phyloP scores from a whole-genome alignment of 2,329 filamentous ascomycete species.

The Colletotrichum musicola region DNA sequence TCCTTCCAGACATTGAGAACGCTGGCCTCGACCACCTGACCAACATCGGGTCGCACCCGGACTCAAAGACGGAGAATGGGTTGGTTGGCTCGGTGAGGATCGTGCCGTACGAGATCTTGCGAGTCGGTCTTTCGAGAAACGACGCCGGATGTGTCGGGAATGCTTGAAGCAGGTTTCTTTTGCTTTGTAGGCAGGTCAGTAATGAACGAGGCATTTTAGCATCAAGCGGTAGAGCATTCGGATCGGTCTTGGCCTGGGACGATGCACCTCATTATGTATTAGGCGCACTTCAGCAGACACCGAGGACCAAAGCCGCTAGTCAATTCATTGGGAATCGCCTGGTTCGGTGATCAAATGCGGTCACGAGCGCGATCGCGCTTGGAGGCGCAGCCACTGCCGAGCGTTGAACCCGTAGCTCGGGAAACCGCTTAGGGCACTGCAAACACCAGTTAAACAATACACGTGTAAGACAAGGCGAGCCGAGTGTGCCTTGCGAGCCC shows the following conservation, averaged over 20 bases:
- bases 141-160: not conserved
- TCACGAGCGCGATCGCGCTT: not conserved
- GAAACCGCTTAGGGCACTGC: not conserved
- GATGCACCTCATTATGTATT: not conserved
- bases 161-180: not conserved
- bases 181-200: not conserved
- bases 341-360: not conserved
- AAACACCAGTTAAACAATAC: too few relatives aligned
- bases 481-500: conserved; percentile 19
- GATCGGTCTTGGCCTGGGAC: not conserved
- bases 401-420: not conserved
- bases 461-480: conserved; percentile 12
- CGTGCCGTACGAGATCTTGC: conserved; percentile 8
- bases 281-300: not conserved
- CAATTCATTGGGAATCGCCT: not conserved
- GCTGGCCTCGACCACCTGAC: not conserved
- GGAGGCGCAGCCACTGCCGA: conserved; percentile 8
- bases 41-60: not conserved
- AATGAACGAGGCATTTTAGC: not conserved
- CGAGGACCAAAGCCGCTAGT: not conserved
- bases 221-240: not conserved
- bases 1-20: conserved; percentile 1
- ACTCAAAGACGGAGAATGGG: conserved; percentile 23
- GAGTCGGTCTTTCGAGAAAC: not conserved
- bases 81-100: conserved; percentile 20